Base-by-base conservation (phyloP, 306 rosid species). In the Corylus americana region DNA sequence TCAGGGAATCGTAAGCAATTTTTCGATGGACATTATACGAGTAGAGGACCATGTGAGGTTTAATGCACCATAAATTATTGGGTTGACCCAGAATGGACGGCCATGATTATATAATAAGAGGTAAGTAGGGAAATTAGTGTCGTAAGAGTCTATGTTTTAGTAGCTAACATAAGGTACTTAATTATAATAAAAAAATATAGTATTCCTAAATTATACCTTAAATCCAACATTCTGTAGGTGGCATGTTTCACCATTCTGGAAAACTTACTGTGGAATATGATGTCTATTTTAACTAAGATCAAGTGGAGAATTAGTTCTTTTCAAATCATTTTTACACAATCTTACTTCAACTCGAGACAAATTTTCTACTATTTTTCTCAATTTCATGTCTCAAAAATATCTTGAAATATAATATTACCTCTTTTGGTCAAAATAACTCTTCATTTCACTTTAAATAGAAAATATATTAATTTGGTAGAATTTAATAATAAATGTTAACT, bases 61-160 rank as follows among this genome's bases (percentile, higher is more conserved):
- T 3, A 11, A 27, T 13, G 44, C 22, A 49, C 45, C 50, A 66
- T 66, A 35, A 39, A 66, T 37, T 66, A 17, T 17, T 17, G 27
- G 71, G 71, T 66, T 66, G 71, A 37, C 49, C 49, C 7, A 7
- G 25, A 66, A 66, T 66, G 27, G 71, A 37, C 50, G 50, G 71
- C 50, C 48, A 11, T 51, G 55, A 51, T 51, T 31, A 31, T 31
- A 2, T 31, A 31, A 31, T 31, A 31, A 31, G 35, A 31, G 35
- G 2, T 31, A 31, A 31, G 35, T 31, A 31, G 35, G 35, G 2
- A 31, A 31, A 31, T 31, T 31, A 31, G 35, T 31, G 2, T 31
- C 35, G 2, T 31, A 31, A 31, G 35, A 31, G 35, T 31, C 0
- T 31, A 31, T 1, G 2, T 31, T 31, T 31, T 31, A 31, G 35